These are phyloP conservation scores for Amanita thiersii DNA, from an alignment of 768 basidiomycete genomes.

Conservation along the genomic window DNA sequence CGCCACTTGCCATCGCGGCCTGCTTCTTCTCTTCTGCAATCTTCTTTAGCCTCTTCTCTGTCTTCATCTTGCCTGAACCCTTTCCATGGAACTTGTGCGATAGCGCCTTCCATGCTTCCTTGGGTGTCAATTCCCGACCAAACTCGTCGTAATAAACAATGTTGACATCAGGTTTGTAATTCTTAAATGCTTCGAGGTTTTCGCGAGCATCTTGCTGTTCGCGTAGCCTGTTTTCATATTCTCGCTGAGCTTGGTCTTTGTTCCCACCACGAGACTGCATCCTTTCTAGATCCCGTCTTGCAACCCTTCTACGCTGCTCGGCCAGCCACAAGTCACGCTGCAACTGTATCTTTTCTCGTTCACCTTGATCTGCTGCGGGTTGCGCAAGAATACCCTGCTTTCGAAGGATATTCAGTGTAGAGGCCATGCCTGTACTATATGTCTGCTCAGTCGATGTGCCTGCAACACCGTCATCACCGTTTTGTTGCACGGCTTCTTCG, in stretches of 20 bases:
- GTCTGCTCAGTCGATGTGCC: conserved; percentile 76
- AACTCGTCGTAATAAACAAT: conserved; percentile 97
- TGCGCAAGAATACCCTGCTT: conserved; percentile 84
- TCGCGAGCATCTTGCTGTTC: conserved; percentile 89
- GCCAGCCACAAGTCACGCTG: conserved; percentile 89
- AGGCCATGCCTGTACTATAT: conserved; percentile 78
- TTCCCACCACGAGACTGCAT: conserved; percentile 69
- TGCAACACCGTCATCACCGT: conserved; percentile 21
- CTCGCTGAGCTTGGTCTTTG: conserved; percentile 90
- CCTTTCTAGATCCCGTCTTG: conserved; percentile 75
- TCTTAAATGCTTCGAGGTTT: conserved; percentile 74
- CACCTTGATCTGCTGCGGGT: conserved; percentile 50
- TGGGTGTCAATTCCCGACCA: conserved; percentile 77
- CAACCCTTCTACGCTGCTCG: conserved; percentile 66
- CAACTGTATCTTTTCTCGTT: conserved; percentile 76
- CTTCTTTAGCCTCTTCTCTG: conserved; percentile 92
- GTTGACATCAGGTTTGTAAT: conserved; percentile 95
- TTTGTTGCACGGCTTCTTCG: conserved; percentile 32
- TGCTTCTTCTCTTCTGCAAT: conserved; percentile 97
- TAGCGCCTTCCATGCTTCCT: conserved; percentile 98
- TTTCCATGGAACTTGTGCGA: conserved; percentile 99
- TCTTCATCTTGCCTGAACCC: conserved; percentile 94
- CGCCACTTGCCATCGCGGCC: conserved; percentile 88
- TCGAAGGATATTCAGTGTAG: conserved; percentile 80
- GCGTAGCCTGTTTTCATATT: conserved; percentile 87